Evolutionary conservation across 225 moss, liverwort and hornwort genomes (phyloP).

Genomic region (Polytrichum commune): DNA sequence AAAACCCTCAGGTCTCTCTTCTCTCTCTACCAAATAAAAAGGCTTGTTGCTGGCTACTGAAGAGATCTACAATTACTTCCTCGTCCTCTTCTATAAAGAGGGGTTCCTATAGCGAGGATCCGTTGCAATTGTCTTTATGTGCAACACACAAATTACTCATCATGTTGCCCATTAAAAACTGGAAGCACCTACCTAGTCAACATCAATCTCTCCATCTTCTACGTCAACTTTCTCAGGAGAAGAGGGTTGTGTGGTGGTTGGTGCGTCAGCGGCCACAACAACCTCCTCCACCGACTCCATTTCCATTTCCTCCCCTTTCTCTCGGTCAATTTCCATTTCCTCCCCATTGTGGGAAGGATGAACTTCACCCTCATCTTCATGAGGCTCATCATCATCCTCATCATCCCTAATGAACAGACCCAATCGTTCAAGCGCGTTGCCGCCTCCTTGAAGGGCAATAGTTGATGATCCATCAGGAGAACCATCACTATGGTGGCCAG

Average conservation of each 20-base stretch:
- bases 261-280: too few relatives aligned
- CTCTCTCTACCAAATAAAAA: background rate
- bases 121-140: background rate
- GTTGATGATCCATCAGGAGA: slow-evolving; percentile 75
- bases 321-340: slow-evolving; percentile 8
- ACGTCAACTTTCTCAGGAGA: background rate
- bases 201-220: slow-evolving; percentile 63
- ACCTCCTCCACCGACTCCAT: too few relatives aligned
- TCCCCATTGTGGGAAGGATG: slow-evolving; percentile 25
- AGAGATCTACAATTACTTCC: background rate
- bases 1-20: background rate
- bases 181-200: slow-evolving; percentile 22
- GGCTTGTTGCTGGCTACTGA: too few relatives aligned
- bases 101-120: background rate
- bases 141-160: slow-evolving; percentile 3
- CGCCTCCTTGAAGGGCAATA: slow-evolving; percentile 76
- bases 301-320: too few relatives aligned
- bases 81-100: background rate
- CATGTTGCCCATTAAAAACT: background rate
- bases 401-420: slow-evolving; percentile 94
- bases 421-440: slow-evolving; percentile 79
- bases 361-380: slow-evolving; percentile 42
- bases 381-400: slow-evolving; percentile 68
- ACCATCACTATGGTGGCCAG: slow-evolving; percentile 54
- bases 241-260: too few relatives aligned